These are phyloP conservation scores for Neospermospora avenae DNA, from an alignment of 2,329 filamentous ascomycete genomes.

Conservation along the genomic window DNA sequence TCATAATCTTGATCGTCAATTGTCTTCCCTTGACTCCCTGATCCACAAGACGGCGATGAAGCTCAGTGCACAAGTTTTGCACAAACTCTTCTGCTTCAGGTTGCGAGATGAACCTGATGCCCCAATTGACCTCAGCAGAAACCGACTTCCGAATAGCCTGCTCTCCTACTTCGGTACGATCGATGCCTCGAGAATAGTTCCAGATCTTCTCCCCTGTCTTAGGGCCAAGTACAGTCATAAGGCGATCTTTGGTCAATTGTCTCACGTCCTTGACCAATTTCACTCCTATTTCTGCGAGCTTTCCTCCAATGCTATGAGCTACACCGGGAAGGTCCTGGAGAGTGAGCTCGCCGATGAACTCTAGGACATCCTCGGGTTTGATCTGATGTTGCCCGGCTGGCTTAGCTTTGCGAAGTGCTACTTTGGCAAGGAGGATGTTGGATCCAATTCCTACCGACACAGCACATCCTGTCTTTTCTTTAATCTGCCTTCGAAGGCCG, in stretches of 20 bases:
- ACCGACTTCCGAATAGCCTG: constrained; percentile 87
- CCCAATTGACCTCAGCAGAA: constrained; percentile 97
- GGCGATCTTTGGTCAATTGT: constrained; percentile 69
- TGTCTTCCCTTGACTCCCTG: constrained; percentile 85
- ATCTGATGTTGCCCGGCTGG: constrained; percentile 91
- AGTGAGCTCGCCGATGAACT: constrained; percentile 72
- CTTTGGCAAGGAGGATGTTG: constrained; percentile 88
- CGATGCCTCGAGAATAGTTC: constrained; percentile 87
- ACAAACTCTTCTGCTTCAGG: constrained; percentile 94
- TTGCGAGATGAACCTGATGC: constrained; percentile 89
- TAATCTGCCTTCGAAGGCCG: constrained; percentile 65
- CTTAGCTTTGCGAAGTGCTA: constrained; percentile 87
- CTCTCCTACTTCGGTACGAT: constrained; percentile 80
- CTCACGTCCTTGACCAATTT: constrained; percentile 81
- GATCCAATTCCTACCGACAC: constrained; percentile 91
- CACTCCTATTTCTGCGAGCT: constrained; percentile 82
- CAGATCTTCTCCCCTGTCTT: constrained; percentile 91
- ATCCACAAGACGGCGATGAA: constrained; percentile 75
- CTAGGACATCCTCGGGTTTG: constrained; percentile 73
- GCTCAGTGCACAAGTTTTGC: constrained; percentile 76
- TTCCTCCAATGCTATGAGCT: constrained; percentile 83
- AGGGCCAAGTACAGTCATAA: constrained; percentile 73
- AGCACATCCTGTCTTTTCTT: constrained; percentile 72
- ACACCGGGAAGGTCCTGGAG: constrained; percentile 86
- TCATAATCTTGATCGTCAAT: constrained; percentile 93